phyloP scores from a whole-genome alignment of 768 basidiomycete species.

The Erythrobasidium yunnanense region DNA sequence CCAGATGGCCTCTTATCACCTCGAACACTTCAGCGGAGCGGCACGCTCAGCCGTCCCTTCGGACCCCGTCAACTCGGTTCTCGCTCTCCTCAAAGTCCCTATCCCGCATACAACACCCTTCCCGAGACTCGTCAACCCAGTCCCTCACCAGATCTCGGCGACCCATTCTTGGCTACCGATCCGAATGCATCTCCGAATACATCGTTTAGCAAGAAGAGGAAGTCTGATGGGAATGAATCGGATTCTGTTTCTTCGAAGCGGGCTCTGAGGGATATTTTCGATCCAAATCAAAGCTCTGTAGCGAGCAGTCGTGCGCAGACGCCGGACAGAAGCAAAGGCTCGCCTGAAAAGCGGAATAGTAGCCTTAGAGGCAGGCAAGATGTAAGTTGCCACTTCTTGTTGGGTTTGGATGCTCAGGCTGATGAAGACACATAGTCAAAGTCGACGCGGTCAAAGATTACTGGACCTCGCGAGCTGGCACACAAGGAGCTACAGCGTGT shows the following conservation, averaged over 20 bases:
- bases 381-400: background rate
- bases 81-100: conserved; percentile 9
- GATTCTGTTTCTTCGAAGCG: conserved; percentile 17
- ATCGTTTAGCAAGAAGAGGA: conserved; percentile 18
- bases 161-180: conserved; percentile 9
- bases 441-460: background rate
- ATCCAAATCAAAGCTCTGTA: background rate
- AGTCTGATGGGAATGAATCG: background rate
- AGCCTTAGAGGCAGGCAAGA: background rate
- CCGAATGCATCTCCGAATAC: background rate
- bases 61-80: conserved; percentile 23
- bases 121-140: background rate
- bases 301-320: background rate
- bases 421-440: background rate
- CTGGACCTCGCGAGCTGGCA: background rate
- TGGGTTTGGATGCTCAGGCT: background rate
- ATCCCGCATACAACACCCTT: background rate
- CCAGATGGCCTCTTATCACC: conserved; percentile 13
- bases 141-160: background rate
- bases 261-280: background rate
- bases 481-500: background rate
- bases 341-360: background rate
- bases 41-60: conserved; percentile 12
- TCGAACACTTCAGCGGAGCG: background rate
- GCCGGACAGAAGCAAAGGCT: background rate